These are phyloP conservation scores for Dactylellina sp. DNA, from an alignment of 2,329 filamentous ascomycete species.

Conservation along the genomic window DNA sequence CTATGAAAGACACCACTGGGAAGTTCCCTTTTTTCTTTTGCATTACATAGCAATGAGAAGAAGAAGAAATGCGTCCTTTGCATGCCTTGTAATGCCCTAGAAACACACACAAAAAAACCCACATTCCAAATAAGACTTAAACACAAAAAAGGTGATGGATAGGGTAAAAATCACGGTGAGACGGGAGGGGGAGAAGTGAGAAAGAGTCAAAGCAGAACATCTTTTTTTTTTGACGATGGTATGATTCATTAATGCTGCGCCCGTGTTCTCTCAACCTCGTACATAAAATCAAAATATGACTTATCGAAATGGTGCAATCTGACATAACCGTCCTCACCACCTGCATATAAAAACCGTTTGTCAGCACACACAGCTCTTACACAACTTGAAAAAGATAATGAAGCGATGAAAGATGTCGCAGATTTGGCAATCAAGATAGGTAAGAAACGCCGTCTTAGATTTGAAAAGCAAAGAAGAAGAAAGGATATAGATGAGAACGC, in stretches of 20 bases:
- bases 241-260: slow-evolving; percentile 46
- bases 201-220: neutral
- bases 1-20: neutral
- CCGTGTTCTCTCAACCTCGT: slow-evolving; percentile 81
- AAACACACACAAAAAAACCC: slow-evolving; percentile 8
- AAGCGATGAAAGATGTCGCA: neutral
- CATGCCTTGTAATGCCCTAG: slow-evolving; percentile 44
- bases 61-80: slow-evolving; percentile 6
- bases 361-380: slow-evolving; percentile 8
- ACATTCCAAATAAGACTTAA: neutral
- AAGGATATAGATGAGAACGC: neutral
- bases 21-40: slow-evolving; percentile 3
- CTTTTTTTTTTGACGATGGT: neutral
- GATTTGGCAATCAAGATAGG: neutral
- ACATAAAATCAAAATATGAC: slow-evolving; percentile 97
- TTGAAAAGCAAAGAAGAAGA: neutral
- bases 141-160: neutral
- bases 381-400: neutral
- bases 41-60: neutral
- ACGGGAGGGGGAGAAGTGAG: neutral
- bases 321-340: slow-evolving; percentile 98
- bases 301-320: slow-evolving; percentile 99
- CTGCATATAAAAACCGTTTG: slow-evolving; percentile 13
- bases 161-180: too few species aligned
- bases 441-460: neutral